Conservation (phyloP, 805 yeast genomes). For the Hanseniaspora clermontiae region DNA sequence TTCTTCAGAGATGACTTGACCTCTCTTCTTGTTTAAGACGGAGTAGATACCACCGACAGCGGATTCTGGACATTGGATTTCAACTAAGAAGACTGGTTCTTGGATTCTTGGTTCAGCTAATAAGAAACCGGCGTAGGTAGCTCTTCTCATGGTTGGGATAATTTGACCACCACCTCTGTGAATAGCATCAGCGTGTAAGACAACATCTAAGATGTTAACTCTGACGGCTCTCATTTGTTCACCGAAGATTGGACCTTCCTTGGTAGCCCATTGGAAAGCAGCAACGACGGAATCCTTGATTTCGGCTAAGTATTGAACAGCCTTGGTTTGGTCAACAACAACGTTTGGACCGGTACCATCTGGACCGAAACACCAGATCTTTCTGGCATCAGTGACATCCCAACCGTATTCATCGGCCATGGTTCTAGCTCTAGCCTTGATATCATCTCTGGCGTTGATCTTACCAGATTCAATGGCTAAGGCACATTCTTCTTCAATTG, state of each 20-base stretch:
- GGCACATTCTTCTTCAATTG: slow-evolving; percentile 85
- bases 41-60: slow-evolving; percentile 99
- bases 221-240: slow-evolving; percentile 93
- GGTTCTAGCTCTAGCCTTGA: slow-evolving; percentile 97
- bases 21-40: slow-evolving; percentile 98
- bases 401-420: slow-evolving; percentile 98
- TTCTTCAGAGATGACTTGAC: slow-evolving; percentile 98
- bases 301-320: slow-evolving; percentile 96
- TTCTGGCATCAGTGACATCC: slow-evolving; percentile 99
- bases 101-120: slow-evolving; percentile 98
- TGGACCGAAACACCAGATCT: slow-evolving; percentile 99
- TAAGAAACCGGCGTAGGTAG: slow-evolving; percentile 93
- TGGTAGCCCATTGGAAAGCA: slow-evolving; percentile 99
- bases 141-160: slow-evolving; percentile 99
- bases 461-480: slow-evolving; percentile 86
- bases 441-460: slow-evolving; percentile 89
- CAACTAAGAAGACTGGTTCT: slow-evolving; percentile 98
- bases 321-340: slow-evolving; percentile 99
- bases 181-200: slow-evolving; percentile 99
- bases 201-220: slow-evolving; percentile 96
- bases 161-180: slow-evolving; percentile 99
- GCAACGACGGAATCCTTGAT: slow-evolving; percentile 99
- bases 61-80: slow-evolving; percentile 97
- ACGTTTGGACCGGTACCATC: slow-evolving; percentile 98
- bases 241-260: slow-evolving; percentile 98